Evolutionary conservation across 305 asterid species (phyloP).

Genomic region (Solanum hybrid): DNA sequence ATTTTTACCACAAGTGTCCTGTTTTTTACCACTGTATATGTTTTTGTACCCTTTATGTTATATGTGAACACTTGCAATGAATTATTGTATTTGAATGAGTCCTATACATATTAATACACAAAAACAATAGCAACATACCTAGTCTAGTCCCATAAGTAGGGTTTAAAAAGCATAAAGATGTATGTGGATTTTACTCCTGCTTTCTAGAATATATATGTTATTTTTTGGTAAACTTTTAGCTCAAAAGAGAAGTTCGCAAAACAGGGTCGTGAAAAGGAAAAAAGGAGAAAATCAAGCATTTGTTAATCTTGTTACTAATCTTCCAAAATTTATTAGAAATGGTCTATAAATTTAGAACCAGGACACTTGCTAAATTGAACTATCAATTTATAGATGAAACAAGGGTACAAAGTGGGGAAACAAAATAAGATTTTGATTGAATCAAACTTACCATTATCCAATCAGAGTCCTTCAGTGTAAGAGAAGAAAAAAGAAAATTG

Average conservation of each 20-base stretch:
- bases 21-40: background rate
- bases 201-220: background rate
- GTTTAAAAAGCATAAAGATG: background rate
- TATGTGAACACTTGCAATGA: background rate
- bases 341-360: background rate
- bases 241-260: background rate
- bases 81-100: background rate
- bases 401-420: background rate
- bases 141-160: background rate
- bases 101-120: background rate
- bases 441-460: background rate
- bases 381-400: background rate
- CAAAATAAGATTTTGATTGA: background rate
- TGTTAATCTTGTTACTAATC: no score
- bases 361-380: background rate
- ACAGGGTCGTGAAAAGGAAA: no score
- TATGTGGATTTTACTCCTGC: background rate
- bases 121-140: no score
- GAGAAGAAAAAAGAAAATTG: background rate
- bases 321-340: background rate
- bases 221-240: background rate
- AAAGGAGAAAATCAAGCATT: no score
- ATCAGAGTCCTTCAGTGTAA: background rate
- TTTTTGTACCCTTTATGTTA: background rate
- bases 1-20: no score